Conservation (phyloP, 805 yeast genomes). For the Ogataea angusta region DNA sequence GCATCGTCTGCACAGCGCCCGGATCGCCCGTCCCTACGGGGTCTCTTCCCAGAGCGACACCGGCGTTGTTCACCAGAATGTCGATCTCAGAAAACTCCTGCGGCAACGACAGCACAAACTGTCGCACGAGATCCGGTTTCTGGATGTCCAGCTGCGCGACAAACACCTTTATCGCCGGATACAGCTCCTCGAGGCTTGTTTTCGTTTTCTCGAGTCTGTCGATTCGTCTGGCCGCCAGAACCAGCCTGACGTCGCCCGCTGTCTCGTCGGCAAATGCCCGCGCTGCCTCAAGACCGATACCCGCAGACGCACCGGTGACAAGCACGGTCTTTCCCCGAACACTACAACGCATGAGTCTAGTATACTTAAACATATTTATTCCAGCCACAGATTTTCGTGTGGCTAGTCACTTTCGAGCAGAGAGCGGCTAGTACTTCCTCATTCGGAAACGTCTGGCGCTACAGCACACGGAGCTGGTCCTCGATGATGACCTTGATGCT, state of each 20-base stretch:
- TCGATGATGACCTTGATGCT: slow-evolving; percentile 47
- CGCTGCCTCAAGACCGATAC: slow-evolving; percentile 49
- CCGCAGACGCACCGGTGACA: slow-evolving; percentile 47
- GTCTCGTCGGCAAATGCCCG: slow-evolving; percentile 52
- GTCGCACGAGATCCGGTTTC: slow-evolving; percentile 45
- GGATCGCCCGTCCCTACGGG: slow-evolving; percentile 38
- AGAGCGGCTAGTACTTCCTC: neutral
- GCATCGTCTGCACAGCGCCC: slow-evolving; percentile 41
- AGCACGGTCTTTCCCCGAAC: slow-evolving; percentile 15
- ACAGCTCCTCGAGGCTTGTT: slow-evolving; percentile 44
- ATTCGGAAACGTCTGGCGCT: neutral
- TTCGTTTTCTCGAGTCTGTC: slow-evolving; percentile 52
- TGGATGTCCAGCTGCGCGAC: slow-evolving; percentile 56
- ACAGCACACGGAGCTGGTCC: slow-evolving; percentile 25
- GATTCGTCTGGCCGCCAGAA: slow-evolving; percentile 75
- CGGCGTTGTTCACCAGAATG: slow-evolving; percentile 62
- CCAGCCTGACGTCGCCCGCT: slow-evolving; percentile 63
- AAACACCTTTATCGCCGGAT: slow-evolving; percentile 44
- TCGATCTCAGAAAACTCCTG: slow-evolving; percentile 56
- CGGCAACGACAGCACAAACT: slow-evolving; percentile 53
- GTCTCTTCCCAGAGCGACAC: slow-evolving; percentile 43
- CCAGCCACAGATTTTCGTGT: neutral
- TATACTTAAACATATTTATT: neutral
- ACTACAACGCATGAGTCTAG: neutral
- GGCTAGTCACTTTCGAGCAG: neutral